Conservation (phyloP, 1,139 yeast genomes). For the Candida frijolesensis region DNA sequence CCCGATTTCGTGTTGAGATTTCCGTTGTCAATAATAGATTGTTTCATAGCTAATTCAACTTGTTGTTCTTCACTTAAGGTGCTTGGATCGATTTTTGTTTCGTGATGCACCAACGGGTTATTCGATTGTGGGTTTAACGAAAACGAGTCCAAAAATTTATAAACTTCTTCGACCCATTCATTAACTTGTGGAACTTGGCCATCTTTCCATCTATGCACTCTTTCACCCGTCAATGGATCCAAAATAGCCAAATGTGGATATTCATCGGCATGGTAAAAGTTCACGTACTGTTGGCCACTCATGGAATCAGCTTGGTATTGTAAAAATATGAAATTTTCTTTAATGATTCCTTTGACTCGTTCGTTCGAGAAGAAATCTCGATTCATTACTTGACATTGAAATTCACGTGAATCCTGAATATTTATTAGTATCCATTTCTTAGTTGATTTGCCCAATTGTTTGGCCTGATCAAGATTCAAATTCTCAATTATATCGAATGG, state of each 20-base stretch:
- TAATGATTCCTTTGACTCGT: slow-evolving; percentile 65
- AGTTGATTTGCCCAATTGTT: slow-evolving; percentile 58
- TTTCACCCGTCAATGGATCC: slow-evolving; percentile 95
- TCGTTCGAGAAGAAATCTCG: slow-evolving; percentile 89
- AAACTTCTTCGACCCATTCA: slow-evolving; percentile 62
- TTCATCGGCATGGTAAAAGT: slow-evolving; percentile 65
- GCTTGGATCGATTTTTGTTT: slow-evolving; percentile 56
- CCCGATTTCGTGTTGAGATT: slow-evolving; percentile 17
- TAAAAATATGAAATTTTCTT: slow-evolving; percentile 71
- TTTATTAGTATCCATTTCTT: slow-evolving; percentile 86
- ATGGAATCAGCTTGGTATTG: slow-evolving; percentile 80
- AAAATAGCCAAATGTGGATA: slow-evolving; percentile 90
- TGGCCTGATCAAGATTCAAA: slow-evolving; percentile 71
- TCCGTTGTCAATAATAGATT: slow-evolving; percentile 48
- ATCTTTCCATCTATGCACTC: slow-evolving; percentile 69
- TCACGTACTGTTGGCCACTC: slow-evolving; percentile 68
- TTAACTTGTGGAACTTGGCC: slow-evolving; percentile 59
- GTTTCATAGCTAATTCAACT: slow-evolving; percentile 72
- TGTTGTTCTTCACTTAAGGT: slow-evolving; percentile 83
- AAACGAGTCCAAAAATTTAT: slow-evolving; percentile 60
- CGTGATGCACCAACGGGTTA: slow-evolving; percentile 69
- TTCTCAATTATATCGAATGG: slow-evolving; percentile 86
- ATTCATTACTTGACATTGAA: slow-evolving; percentile 85
- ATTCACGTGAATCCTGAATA: slow-evolving; percentile 82
- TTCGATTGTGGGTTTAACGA: slow-evolving; percentile 65